Conservation (phyloP, 225 moss, liverwort and hornwort species). For the Lunularia cruciata region DNA sequence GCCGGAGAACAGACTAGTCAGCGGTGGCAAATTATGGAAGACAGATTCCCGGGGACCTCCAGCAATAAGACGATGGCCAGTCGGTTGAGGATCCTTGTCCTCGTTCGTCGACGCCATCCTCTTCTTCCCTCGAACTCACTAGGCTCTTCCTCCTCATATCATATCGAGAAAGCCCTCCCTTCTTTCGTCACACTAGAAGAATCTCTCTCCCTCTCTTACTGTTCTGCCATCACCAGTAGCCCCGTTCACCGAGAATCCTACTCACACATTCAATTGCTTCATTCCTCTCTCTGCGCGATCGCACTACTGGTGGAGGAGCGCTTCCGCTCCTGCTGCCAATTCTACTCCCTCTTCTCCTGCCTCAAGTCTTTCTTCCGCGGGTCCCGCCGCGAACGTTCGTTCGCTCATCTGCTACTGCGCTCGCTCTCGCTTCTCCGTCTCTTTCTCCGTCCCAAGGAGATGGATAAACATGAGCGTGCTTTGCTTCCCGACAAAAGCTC, state of each 20-base stretch:
- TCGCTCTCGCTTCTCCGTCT: not conserved
- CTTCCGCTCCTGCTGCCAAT: slow-evolving; percentile 12
- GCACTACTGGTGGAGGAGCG: slow-evolving; percentile 11
- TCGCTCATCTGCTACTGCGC: not conserved
- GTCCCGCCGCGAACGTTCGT: slow-evolving; percentile 8
- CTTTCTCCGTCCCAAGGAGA: not conserved
- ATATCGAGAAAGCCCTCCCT: not conserved
- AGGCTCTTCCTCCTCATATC: slow-evolving; percentile 18
- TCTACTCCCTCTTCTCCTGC: slow-evolving; percentile 4
- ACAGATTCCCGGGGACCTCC: slow-evolving; percentile 5
- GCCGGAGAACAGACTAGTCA: slow-evolving; percentile 29
- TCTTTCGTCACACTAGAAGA: slow-evolving; percentile 9
- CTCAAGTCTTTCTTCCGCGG: slow-evolving; percentile 14
- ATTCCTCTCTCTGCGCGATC: no score
- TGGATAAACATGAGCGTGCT: slow-evolving; percentile 11
- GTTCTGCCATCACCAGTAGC: not conserved
- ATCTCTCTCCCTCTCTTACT: slow-evolving; percentile 13
- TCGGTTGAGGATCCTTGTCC: slow-evolving; percentile 25
- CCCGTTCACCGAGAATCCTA: slow-evolving; percentile 1
- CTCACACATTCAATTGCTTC: no score
- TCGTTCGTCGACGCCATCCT: slow-evolving; percentile 44
- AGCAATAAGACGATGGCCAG: slow-evolving; percentile 13
- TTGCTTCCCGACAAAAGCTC: not conserved
- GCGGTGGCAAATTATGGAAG: slow-evolving; percentile 8
- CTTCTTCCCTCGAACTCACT: slow-evolving; percentile 15